These are phyloP conservation scores for Lenwebbia sp. DNA, from an alignment of 345 rosid genomes.

Conservation along the genomic window DNA sequence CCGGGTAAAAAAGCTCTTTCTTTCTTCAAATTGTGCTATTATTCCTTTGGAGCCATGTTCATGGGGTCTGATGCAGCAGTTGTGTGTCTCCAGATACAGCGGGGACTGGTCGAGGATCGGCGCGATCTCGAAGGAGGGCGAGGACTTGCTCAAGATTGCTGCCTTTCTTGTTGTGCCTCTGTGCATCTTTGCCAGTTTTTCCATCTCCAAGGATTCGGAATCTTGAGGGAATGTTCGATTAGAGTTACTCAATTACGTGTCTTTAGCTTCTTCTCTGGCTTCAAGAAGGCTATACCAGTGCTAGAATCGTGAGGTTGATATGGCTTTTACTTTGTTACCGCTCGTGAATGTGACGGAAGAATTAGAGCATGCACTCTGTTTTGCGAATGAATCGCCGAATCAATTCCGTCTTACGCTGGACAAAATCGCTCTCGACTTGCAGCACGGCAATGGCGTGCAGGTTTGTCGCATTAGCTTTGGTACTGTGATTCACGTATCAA, in stretches of 20 bases:
- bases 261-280: neutral
- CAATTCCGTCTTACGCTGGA: accelerated
- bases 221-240: neutral
- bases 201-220: slow-evolving; percentile 25
- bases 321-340: neutral
- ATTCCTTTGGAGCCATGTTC: neutral
- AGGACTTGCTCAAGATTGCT: slow-evolving; percentile 52
- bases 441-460: neutral
- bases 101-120: slow-evolving; percentile 98
- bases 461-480: neutral
- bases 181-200: slow-evolving; percentile 35
- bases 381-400: neutral
- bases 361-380: neutral
- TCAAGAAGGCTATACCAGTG: neutral
- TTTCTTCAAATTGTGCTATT: neutral
- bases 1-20: slow-evolving; percentile 38
- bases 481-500: neutral
- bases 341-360: neutral
- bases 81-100: slow-evolving; percentile 41
- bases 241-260: neutral
- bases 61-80: neutral
- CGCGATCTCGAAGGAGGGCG: slow-evolving; percentile 56
- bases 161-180: slow-evolving; percentile 67
- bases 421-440: neutral
- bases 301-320: neutral